phyloP scores from a whole-genome alignment of 2,329 filamentous ascomycete species.

The Pestalotiopsis fici region DNA sequence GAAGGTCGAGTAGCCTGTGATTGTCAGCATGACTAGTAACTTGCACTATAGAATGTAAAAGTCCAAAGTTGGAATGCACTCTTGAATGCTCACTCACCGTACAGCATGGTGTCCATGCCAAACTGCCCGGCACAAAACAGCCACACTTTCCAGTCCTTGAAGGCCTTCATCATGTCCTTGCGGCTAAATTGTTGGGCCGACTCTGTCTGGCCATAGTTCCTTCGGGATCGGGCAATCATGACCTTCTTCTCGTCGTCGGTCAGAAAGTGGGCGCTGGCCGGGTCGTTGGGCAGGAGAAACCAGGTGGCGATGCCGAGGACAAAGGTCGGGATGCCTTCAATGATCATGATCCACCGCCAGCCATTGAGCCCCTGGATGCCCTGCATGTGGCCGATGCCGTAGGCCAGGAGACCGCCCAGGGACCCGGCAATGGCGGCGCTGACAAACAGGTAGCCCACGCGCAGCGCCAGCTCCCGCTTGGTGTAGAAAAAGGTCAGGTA shows the following conservation, averaged over 20 bases:
- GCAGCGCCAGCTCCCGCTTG: slow-evolving; percentile 69
- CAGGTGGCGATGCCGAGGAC: slow-evolving; percentile 56
- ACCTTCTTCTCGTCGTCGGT: slow-evolving; percentile 57
- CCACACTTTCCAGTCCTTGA: slow-evolving; percentile 77
- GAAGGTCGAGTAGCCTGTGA: slow-evolving; percentile 70
- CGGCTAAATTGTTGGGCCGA: slow-evolving; percentile 50
- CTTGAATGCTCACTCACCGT: slow-evolving; percentile 39
- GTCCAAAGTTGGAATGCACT: too few relatives aligned
- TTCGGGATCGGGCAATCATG: slow-evolving; percentile 36
- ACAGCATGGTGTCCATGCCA: slow-evolving; percentile 74
- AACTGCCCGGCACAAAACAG: slow-evolving; percentile 71
- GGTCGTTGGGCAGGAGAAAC: slow-evolving; percentile 62
- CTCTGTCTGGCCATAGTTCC: slow-evolving; percentile 49
- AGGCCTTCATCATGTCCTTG: slow-evolving; percentile 65
- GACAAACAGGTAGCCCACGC: slow-evolving; percentile 74
- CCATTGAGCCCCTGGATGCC: slow-evolving; percentile 63
- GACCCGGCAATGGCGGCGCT: slow-evolving; percentile 71
- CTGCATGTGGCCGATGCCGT: slow-evolving; percentile 73
- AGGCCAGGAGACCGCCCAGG: slow-evolving; percentile 72
- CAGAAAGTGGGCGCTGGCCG: slow-evolving; percentile 63
- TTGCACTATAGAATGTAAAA: too few relatives aligned
- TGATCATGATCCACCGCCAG: slow-evolving; percentile 74
- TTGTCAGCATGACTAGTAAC: slow-evolving; percentile 8
- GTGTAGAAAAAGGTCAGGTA: slow-evolving; percentile 79
- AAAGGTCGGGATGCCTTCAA: slow-evolving; percentile 48